Conservation (phyloP, 148 eudicot genomes). For the Rhododendron molle region DNA sequence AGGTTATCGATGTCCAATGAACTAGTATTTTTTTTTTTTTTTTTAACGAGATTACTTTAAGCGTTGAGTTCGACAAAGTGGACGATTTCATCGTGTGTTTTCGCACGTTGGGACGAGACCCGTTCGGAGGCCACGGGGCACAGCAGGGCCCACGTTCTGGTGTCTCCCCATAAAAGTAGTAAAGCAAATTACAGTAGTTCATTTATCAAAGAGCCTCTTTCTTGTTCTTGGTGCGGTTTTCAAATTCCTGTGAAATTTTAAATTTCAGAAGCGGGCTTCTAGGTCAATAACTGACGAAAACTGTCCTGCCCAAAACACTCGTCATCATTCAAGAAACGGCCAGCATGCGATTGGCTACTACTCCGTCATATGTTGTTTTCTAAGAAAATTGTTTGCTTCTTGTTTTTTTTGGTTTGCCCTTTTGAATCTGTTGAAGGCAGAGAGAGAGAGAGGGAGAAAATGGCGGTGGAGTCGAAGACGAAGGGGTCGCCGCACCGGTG, state of each 20-base stretch:
- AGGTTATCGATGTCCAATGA: not conserved
- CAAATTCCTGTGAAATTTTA: not conserved
- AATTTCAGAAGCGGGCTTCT: not conserved
- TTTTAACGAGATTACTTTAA: not conserved
- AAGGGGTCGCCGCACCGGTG: slow-evolving; percentile 43
- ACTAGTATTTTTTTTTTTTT: not conserved
- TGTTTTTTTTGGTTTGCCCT: not conserved
- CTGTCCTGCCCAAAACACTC: not conserved
- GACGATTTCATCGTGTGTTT: not conserved
- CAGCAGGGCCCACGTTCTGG: not conserved
- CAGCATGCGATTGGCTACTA: not conserved
- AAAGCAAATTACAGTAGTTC: not conserved
- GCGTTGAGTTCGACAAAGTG: not conserved
- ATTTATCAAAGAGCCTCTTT: not conserved
- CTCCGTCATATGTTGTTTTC: not conserved
- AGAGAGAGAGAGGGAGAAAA: not conserved
- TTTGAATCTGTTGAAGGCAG: not conserved
- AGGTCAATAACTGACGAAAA: not conserved
- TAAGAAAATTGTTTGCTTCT: not conserved
- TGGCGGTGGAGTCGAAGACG: slow-evolving; percentile 30
- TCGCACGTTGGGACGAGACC: not conserved
- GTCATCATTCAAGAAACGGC: not conserved
- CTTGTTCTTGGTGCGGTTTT: slow-evolving; percentile 1
- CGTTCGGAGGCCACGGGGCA: not conserved
- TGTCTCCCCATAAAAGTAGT: not conserved